Base-by-base conservation (phyloP, 106 monocot genomes). In the Cymbidium sinense region DNA sequence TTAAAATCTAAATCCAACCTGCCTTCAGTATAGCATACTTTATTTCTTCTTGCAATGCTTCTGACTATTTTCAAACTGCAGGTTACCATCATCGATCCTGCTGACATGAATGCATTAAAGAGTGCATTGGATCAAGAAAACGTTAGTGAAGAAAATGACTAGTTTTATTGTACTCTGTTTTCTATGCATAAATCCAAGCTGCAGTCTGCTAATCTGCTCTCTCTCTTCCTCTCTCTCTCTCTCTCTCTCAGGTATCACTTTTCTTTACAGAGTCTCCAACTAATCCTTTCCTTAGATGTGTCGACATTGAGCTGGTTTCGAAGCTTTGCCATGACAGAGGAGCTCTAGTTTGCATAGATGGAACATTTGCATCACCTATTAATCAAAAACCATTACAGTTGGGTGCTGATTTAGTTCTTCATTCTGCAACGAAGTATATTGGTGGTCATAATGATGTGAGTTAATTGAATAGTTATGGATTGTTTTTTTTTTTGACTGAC, bases 241-340 rank as follows among this genome's bases (percentile, higher is more conserved):
- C 47, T 79, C 70, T 79, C 33, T 71, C 7, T 55, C 82, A 99
- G 98, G 94, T 99, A 19, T 87, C 90, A 81, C 85, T 99, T 71
- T 99, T 94, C 98, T 99, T 99, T 82, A 94, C 98, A 0, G 94
- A 99, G 78, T 87, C 94, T 50, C 98, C 98, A 80, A 99, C 98
- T 70, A 99, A 99, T 82, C 98, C 98, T 64, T 92, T 94, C 76
- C 91, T 99, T 50, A 80, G 94, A 74, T 99, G 98, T 70, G 85
- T 99, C 55, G 98, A 99, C 77, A 89, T 94, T 77, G 83, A 86
- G 81, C 73, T 90, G 39, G 94, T 99, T 82, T 88, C 98, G 74
- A 64, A 90, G 50, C 86, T 99, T 82, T 99, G 98, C 86, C 98
- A 95, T 64, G 84, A 78, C 41, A 92, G 89, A 87, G 94, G 98